Conservation (phyloP, 2,329 filamentous ascomycete species). For the Ophiostoma triangulosporum region DNA sequence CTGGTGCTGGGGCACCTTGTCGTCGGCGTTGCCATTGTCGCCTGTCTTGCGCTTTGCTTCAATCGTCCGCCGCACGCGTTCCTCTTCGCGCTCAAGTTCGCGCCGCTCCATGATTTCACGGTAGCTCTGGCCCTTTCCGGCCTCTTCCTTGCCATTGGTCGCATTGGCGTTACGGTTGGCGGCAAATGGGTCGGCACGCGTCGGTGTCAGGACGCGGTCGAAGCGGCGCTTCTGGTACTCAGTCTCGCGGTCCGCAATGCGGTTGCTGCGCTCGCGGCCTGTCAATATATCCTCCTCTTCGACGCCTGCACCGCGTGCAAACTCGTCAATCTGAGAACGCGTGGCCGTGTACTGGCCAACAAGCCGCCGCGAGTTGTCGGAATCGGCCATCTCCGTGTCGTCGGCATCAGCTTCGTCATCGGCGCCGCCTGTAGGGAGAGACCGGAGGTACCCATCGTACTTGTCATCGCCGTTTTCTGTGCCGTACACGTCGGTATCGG, state of each 20-base stretch:
- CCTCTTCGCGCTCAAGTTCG: slow-evolving; percentile 87
- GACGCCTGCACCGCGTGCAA: slow-evolving; percentile 68
- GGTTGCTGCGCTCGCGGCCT: slow-evolving; percentile 74
- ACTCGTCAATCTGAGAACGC: slow-evolving; percentile 84
- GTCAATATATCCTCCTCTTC: slow-evolving; percentile 86
- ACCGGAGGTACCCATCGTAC: slow-evolving; percentile 82
- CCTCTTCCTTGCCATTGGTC: slow-evolving; percentile 24
- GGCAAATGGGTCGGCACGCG: slow-evolving; percentile 73
- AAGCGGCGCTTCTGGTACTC: slow-evolving; percentile 96
- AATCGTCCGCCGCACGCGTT: slow-evolving; percentile 68
- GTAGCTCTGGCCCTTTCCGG: slow-evolving; percentile 60
- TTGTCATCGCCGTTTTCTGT: slow-evolving; percentile 52
- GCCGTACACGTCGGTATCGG: slow-evolving; percentile 76
- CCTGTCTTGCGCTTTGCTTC: slow-evolving; percentile 55
- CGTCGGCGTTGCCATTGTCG: slow-evolving; percentile 26
- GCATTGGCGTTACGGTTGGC: slow-evolving; percentile 56
- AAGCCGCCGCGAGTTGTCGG: slow-evolving; percentile 48
- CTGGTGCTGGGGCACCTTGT: slow-evolving; percentile 51
- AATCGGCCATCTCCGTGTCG: slow-evolving; percentile 49
- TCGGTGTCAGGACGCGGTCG: slow-evolving; percentile 74
- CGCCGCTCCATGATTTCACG: slow-evolving; percentile 81
- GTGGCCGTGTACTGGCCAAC: slow-evolving; percentile 95
- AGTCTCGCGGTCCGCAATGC: slow-evolving; percentile 85
- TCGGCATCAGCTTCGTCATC: slow-evolving; percentile 64
- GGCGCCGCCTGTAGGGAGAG: slow-evolving; percentile 53